Percentiles rank a stretch among this genome's conserved stretches.
phyloP scores from a whole-genome alignment of 2,329 filamentous ascomycete genomes.

The Alternaria sp. region DNA sequence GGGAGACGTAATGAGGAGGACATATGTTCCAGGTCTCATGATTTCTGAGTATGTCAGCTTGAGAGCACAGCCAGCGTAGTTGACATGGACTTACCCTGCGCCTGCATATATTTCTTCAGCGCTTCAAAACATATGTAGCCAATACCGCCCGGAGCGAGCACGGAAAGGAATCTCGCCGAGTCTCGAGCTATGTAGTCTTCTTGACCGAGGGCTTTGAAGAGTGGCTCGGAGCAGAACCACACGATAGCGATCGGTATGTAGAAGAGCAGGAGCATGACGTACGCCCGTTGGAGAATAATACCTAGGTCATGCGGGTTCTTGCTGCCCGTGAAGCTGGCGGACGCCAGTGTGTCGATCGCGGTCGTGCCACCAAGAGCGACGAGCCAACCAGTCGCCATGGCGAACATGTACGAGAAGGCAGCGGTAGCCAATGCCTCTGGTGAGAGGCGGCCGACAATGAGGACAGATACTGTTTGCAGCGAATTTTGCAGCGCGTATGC shows the following conservation, averaged over 20 bases:
- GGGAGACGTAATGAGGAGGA: slow-evolving; percentile 67
- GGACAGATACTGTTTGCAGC: slow-evolving; percentile 80
- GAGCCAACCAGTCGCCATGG: slow-evolving; percentile 87
- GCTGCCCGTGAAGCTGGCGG: slow-evolving; percentile 82
- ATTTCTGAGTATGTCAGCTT: slow-evolving; percentile 56
- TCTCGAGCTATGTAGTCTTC: slow-evolving; percentile 78
- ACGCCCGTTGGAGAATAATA: slow-evolving; percentile 76
- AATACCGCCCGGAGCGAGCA: slow-evolving; percentile 79
- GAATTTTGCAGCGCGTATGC: slow-evolving; percentile 88
- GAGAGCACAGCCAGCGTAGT: too few relatives aligned
- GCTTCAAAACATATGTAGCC: slow-evolving; percentile 89
- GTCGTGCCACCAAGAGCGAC: slow-evolving; percentile 87
- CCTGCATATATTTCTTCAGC: slow-evolving; percentile 70
- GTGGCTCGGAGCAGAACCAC: slow-evolving; percentile 76
- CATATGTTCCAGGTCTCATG: slow-evolving; percentile 70
- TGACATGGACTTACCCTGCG: slow-evolving; percentile 56
- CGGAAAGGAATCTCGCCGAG: slow-evolving; percentile 75
- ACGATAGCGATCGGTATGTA: slow-evolving; percentile 76
- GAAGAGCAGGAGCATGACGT: slow-evolving; percentile 75
- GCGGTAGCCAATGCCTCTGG: slow-evolving; percentile 82
- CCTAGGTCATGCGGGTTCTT: slow-evolving; percentile 81
- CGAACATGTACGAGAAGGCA: slow-evolving; percentile 93
- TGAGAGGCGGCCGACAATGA: slow-evolving; percentile 81
- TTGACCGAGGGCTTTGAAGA: slow-evolving; percentile 79
- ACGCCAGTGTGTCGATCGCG: slow-evolving; percentile 84